phyloP scores from a whole-genome alignment of 2,329 filamentous ascomycete species.

The Aspergillus sojae region DNA sequence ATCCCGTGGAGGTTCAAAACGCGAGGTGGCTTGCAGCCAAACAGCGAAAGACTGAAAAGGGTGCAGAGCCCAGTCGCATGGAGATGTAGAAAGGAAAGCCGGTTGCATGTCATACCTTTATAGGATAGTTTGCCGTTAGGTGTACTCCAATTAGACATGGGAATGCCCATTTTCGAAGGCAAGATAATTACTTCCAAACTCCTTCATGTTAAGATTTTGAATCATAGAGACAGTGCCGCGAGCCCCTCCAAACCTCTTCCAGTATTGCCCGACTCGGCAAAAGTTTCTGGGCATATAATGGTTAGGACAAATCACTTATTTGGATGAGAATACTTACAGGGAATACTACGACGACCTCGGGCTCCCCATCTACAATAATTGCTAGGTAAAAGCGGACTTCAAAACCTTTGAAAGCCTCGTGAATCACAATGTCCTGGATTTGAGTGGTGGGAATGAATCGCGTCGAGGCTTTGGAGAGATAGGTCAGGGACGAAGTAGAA shows the following conservation, averaged over 20 bases:
- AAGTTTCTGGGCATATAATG: constrained; percentile 52
- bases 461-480: constrained; percentile 64
- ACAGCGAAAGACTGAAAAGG: constrained; percentile 44
- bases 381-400: constrained; percentile 87
- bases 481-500: constrained; percentile 68
- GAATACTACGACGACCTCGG: constrained; percentile 92
- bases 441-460: constrained; percentile 86
- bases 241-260: constrained; percentile 88
- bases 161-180: background rate
- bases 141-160: background rate
- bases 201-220: constrained; percentile 48
- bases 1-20: constrained; percentile 64
- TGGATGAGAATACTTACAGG: constrained; percentile 55
- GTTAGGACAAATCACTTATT: constrained; percentile 3
- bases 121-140: constrained; percentile 9
- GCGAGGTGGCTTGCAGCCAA: constrained; percentile 59
- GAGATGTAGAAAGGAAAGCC: constrained; percentile 14
- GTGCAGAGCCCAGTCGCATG: constrained; percentile 22
- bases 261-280: constrained; percentile 74
- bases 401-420: constrained; percentile 92
- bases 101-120: constrained; percentile 17
- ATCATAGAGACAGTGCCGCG: constrained; percentile 80
- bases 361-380: constrained; percentile 86
- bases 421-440: constrained; percentile 90
- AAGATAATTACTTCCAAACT: too few relatives aligned